These are phyloP conservation scores for Xanthoconium stramineum DNA, from an alignment of 768 basidiomycete genomes.

Conservation along the genomic window DNA sequence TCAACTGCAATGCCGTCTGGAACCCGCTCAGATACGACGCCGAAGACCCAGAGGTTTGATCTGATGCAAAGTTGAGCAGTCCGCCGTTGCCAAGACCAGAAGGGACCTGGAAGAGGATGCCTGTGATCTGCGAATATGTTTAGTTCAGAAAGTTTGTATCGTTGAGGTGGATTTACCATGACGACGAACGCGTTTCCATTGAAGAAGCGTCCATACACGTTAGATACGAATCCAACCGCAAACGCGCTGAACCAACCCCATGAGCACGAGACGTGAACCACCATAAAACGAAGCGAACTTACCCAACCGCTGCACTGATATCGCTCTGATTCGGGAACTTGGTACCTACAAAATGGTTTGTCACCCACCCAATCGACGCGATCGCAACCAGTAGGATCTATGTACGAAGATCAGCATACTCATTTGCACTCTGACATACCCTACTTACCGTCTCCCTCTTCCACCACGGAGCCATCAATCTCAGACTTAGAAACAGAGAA, in stretches of 20 bases:
- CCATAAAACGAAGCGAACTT: conserved; percentile 12
- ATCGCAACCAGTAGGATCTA: conserved; percentile 55
- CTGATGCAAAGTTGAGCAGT: conserved; percentile 64
- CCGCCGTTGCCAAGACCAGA: conserved; percentile 80
- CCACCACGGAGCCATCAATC: conserved; percentile 59
- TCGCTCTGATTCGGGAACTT: conserved; percentile 69
- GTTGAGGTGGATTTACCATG: conserved; percentile 48
- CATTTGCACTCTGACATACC: neutral
- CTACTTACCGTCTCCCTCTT: conserved; percentile 53
- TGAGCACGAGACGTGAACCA: neutral
- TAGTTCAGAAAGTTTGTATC: too few relatives aligned
- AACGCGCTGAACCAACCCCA: conserved; percentile 49
- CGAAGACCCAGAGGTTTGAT: conserved; percentile 49
- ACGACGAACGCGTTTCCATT: conserved; percentile 76
- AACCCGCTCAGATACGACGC: conserved; percentile 67
- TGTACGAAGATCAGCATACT: neutral
- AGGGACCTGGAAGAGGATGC: conserved; percentile 82
- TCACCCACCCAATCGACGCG: conserved; percentile 70
- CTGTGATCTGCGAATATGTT: conserved; percentile 48
- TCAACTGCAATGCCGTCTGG: conserved; percentile 69
- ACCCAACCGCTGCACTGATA: conserved; percentile 76
- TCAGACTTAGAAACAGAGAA: conserved; percentile 62
- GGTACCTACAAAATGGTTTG: conserved; percentile 61
- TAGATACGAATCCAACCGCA: conserved; percentile 75
- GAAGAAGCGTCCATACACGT: conserved; percentile 73